Conservation (phyloP, 1,284 basidiomycete genomes). For the Ganoderma leucocontextum region DNA sequence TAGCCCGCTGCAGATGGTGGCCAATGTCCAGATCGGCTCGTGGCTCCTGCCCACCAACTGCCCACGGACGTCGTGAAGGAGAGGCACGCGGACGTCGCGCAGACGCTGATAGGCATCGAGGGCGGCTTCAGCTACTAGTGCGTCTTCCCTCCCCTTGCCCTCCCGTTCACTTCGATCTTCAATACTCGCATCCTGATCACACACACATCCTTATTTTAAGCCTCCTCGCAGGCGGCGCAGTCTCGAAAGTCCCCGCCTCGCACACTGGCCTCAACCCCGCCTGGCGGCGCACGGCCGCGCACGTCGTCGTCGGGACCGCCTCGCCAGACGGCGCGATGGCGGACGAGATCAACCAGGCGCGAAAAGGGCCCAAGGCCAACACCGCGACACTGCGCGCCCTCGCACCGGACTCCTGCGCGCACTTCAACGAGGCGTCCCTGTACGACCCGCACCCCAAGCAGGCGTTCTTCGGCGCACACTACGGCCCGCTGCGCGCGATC, state of each 20-base stretch:
- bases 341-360: conserved; percentile 38
- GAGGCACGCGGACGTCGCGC: conserved; percentile 39
- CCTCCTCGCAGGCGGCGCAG: conserved; percentile 47
- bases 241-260: conserved; percentile 44
- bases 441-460: conserved; percentile 49
- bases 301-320: conserved; percentile 33
- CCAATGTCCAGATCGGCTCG: conserved; percentile 43
- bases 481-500: conserved; percentile 48
- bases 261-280: conserved; percentile 52
- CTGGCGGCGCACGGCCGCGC: conserved; percentile 50
- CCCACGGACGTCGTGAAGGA: conserved; percentile 42
- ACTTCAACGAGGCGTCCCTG: conserved; percentile 55
- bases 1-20: background rate
- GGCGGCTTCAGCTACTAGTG: conserved; percentile 30
- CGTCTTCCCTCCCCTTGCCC: background rate
- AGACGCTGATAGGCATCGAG: conserved; percentile 37
- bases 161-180: too few species aligned
- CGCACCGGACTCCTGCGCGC: conserved; percentile 46
- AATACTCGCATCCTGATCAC: too few species aligned
- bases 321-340: conserved; percentile 46
- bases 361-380: conserved; percentile 36
- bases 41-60: conserved; percentile 48
- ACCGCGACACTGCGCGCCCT: conserved; percentile 36
- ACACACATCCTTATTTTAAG: background rate
- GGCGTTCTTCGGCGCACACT: conserved; percentile 56